Evolutionary conservation across 2,329 filamentous ascomycete genomes (phyloP), one percentile per base, ranked within the genome.

Genomic region (Endoconidiophora laricicola): DNA sequence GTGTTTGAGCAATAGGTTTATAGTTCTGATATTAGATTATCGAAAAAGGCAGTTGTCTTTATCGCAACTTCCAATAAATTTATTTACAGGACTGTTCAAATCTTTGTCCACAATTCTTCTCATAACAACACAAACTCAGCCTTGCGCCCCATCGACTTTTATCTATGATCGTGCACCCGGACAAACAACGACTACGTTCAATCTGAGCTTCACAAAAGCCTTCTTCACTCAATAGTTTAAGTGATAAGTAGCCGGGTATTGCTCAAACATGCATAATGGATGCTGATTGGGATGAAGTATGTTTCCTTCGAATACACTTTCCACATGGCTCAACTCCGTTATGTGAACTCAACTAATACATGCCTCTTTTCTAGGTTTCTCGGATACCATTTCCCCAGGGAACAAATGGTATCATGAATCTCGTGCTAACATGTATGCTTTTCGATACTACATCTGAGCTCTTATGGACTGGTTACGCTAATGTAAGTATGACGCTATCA

Each of bases 381-480:
- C 83, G 86, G 65, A 79, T 91, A 66, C 75, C 79, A 63, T 78
- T 93, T 66, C 85, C 86, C 63, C 79, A 83, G 60, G 81, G 78
- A 61, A 71, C 78, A 59, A 79, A 83, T 68, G 74, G 74, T 56
- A 69, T 83, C 59, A 74, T 80, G 41, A 83, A 83, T 20, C 29
- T 33, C 29, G 78, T 78, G 52, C 78, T 86, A 57, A 81, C 83
- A 42, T 81, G 86, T 2, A 76, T 95, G 63, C 82, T 83, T 44
- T 98, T 98, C 65, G 91, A 98, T 64, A 83, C 82, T 52, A 73
- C 74, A 38, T 83, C 94, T 63, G 91, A 98, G 64, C 73, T 98
- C 36, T 67, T 98, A 48, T 98, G 93, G 91, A 79, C 81, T 2
- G 93, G 88, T 44, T 94, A 91, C 64, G 39, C 44, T 1, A 50